Base-by-base conservation (phyloP, 257 asterid species). In the Solanum stenotomum region DNA sequence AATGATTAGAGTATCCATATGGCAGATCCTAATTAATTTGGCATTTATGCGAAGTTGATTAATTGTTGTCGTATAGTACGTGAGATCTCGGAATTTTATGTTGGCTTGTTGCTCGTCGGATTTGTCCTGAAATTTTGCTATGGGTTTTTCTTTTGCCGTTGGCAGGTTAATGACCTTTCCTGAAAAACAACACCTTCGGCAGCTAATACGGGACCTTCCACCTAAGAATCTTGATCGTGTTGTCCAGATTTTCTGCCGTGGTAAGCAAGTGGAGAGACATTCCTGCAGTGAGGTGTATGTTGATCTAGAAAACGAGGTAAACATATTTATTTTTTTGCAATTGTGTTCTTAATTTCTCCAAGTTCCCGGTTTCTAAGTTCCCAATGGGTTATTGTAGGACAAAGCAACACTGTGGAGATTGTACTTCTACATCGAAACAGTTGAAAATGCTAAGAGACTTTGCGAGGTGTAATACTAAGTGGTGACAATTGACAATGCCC, bases 301-400 rank as follows among this genome's bases (percentile, higher is more conserved):
- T 35, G 96, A 95, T 86, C 90, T 96, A 34, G 93, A 91, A 4
- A 81, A 87, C 18, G 91, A 94, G 99, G 99, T 95, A 93, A n/a
- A 67, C 27, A n/a, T 10, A 86, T 68, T 27, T 37, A 1, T n/a
- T 20, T 29, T 40, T 23, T 25, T 34, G 67, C 84, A 84, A 22
- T 16, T 37, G 12, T 33, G 40, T 33, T 38, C 27, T 25, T 49
- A 46, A 31, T 15, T 82, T 81, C 52, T 46, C 29, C 1, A 29
- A 18, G 44, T 29, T 35, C n/a, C 44, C 10, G 5, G 70, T 46
- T 46, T 23, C 35, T 59, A 11, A 37, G 52, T 44, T 40, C 27
- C 22, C 63, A 38, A 16, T 82, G 74, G 81, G 76, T 34, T 87
- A 87, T 56, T 91, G 91, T 67, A 96, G 99, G 98, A 92, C 84